These are phyloP conservation scores for Hymenochaete sp. DNA, from an alignment of 1,284 basidiomycete genomes.

Conservation along the genomic window DNA sequence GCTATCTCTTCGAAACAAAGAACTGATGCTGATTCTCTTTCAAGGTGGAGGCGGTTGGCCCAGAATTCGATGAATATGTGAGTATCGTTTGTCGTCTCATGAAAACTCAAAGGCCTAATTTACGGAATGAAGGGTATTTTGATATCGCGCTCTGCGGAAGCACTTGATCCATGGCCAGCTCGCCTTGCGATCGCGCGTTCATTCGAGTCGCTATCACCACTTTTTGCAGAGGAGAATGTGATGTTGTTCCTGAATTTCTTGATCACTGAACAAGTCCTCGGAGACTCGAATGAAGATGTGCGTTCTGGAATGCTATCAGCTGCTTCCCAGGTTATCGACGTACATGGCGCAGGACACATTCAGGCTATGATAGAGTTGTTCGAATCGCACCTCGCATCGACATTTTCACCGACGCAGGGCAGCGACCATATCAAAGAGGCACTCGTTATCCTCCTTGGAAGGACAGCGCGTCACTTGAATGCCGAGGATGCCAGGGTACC, in stretches of 20 bases:
- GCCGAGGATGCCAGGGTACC: slow-evolving; percentile 71
- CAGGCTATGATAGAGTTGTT: slow-evolving; percentile 78
- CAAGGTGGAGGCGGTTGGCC: slow-evolving; percentile 77
- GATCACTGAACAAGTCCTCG: slow-evolving; percentile 78
- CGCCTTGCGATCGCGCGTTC: slow-evolving; percentile 72
- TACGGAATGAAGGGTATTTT: slow-evolving; percentile 72
- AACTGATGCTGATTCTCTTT: slow-evolving; percentile 14
- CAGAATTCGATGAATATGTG: slow-evolving; percentile 86
- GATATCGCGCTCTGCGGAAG: slow-evolving; percentile 81
- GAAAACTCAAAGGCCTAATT: neutral
- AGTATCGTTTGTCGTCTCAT: slow-evolving; percentile 23
- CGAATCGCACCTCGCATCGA: slow-evolving; percentile 64
- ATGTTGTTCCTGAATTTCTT: slow-evolving; percentile 84
- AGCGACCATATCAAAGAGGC: slow-evolving; percentile 91
- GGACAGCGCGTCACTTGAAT: slow-evolving; percentile 84
- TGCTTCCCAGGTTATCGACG: slow-evolving; percentile 76
- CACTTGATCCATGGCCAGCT: slow-evolving; percentile 87
- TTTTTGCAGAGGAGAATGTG: slow-evolving; percentile 59
- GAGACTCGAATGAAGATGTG: slow-evolving; percentile 79
- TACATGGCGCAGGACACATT: slow-evolving; percentile 70
- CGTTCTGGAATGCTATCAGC: slow-evolving; percentile 84
- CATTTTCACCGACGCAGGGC: slow-evolving; percentile 47
- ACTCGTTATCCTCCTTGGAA: slow-evolving; percentile 90
- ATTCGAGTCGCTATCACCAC: slow-evolving; percentile 64
- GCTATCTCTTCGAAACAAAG: neutral